Evolutionary conservation across 306 rosid species (phyloP).

Genomic region (Cyamopsis tetragonoloba): DNA sequence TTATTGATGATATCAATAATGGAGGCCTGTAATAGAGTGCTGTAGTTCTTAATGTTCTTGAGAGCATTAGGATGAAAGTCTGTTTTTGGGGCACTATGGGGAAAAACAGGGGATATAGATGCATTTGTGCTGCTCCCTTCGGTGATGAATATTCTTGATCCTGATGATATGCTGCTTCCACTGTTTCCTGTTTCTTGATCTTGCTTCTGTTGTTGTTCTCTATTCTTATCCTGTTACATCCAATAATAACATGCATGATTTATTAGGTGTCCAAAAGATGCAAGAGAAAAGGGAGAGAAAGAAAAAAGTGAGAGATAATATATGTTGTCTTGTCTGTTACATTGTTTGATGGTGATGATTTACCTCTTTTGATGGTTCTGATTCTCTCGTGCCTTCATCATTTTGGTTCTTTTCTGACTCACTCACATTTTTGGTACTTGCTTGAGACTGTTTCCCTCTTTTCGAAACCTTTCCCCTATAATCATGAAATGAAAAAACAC

Average conservation of each 20-base stretch:
- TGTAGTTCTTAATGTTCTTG: constrained; percentile 46
- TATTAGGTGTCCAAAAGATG: too few relatives aligned
- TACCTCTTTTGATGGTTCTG: constrained; percentile 41
- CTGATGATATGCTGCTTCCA: constrained; percentile 41
- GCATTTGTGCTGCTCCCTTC: constrained; percentile 26
- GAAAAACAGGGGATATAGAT: constrained; percentile 37
- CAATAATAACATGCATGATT: not conserved
- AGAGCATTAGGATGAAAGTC: constrained; percentile 55
- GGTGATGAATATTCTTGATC: constrained; percentile 24
- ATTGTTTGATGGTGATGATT: too few relatives aligned
- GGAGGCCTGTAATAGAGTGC: constrained; percentile 52
- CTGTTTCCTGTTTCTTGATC: constrained; percentile 34
- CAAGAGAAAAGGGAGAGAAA: too few relatives aligned
- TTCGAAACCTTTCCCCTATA: constrained; percentile 34
- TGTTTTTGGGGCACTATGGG: constrained; percentile 34
- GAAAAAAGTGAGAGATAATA: too few relatives aligned
- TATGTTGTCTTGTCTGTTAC: too few relatives aligned
- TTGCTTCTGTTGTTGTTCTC: constrained; percentile 13
- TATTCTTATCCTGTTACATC: constrained; percentile 34
- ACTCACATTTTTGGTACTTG: constrained; percentile 21
- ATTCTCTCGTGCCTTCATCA: constrained; percentile 16
- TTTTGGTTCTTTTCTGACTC: constrained; percentile 18
- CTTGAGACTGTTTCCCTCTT: constrained; percentile 30
- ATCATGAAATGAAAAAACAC: constrained; percentile 8
- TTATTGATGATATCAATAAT: constrained; percentile 40